Conservation (phyloP, 495 filamentous ascomycete genomes). For the Neurospora tetraspora region DNA sequence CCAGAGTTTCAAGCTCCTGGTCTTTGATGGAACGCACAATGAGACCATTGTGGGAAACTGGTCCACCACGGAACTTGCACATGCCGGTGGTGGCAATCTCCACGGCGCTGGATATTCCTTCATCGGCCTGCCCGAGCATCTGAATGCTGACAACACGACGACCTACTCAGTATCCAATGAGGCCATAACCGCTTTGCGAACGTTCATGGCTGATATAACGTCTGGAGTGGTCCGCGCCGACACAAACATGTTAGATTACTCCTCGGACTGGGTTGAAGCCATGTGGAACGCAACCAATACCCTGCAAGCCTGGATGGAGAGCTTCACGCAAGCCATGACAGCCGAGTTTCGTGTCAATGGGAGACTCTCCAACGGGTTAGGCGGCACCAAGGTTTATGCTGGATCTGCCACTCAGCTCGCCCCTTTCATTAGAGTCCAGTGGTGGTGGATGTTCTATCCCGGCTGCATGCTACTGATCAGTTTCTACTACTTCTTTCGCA, state of each 20-base stretch:
- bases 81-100: slow-evolving; percentile 1
- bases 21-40: slow-evolving; percentile 17
- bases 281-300: slow-evolving; percentile 21
- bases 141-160: slow-evolving; percentile 17
- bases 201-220: slow-evolving; percentile 23
- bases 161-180: slow-evolving; percentile 20
- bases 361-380: background rate
- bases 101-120: slow-evolving; percentile 21
- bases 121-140: slow-evolving; percentile 16
- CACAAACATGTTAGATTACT: slow-evolving; percentile 15
- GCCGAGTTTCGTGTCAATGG: slow-evolving; percentile 24
- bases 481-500: slow-evolving; percentile 25
- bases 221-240: slow-evolving; percentile 18
- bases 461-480: slow-evolving; percentile 22
- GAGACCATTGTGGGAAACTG: slow-evolving; percentile 15
- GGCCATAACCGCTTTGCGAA: slow-evolving; percentile 16
- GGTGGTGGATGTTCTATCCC: slow-evolving; percentile 30
- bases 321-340: slow-evolving; percentile 23
- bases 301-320: slow-evolving; percentile 20
- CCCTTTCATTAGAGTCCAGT: slow-evolving; percentile 25
- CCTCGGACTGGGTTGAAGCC: slow-evolving; percentile 32
- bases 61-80: slow-evolving; percentile 17
- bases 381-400: slow-evolving; percentile 8
- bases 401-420: slow-evolving; percentile 21
- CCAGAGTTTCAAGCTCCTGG: slow-evolving; percentile 16